Base-by-base conservation (phyloP, 1,139 yeast species). In the Debaryomycetaceae sp. region DNA sequence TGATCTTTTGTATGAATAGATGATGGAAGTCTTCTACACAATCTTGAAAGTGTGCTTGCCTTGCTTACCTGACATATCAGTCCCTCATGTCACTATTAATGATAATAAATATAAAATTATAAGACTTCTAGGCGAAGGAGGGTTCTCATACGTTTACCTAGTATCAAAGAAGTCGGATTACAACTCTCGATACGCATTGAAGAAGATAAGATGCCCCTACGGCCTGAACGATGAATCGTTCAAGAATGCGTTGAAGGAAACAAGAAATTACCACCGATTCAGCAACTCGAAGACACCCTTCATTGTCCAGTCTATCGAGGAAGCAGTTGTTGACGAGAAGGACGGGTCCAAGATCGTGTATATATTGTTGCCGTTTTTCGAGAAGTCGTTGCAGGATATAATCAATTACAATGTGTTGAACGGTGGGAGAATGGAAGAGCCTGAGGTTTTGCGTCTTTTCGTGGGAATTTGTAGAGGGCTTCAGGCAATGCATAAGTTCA, bases 201-300 rank as follows among this genome's bases (percentile, higher is more conserved):
- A 91, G 67, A 86, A 87, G 68, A 87, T 89, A 44, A 72, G 91
- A 49, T 90, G 97, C 61, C 91, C 96, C 1, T 88, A 84, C 63
- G 97, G 97, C 0, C 76, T 84, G 37, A 89, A 83, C 53, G 86
- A 86, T 54, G 83, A 72, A 47, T 62, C 70, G 6, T 74, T 57
- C 51, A 63, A 80, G 47, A 69, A 75, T 44, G 96, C 96, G 2
- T 72, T 88, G 76, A 73, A 78, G 39, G 97, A 91, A 60, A 80
- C 90, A 44, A 82, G 82, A 38, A 84, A 81, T 51, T 87, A 89
- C 59, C 84, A 80, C 54, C 78, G 84, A 41, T 90, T 91, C 45
- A 57, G 66, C 57, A 71, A 72, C 40, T 70, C 83, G 40, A 66
- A 68, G 36, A 65, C 75, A 14, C 87, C 89, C 0, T 82, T 80